Conservation (phyloP, 106 monocot genomes). For the Dendrobium chrysotoxum region DNA sequence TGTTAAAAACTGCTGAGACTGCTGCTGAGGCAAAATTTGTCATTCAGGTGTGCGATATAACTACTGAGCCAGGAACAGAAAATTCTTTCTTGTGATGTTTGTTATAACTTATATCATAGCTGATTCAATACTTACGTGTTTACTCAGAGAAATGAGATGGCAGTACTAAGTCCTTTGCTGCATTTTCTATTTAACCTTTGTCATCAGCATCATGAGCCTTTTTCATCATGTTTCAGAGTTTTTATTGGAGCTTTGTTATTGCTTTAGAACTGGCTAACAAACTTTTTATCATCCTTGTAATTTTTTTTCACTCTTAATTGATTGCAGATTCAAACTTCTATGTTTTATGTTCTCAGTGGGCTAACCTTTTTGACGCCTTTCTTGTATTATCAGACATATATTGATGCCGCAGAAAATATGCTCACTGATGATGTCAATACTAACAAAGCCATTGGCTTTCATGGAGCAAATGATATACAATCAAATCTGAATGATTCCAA, state of each 20-base stretch:
- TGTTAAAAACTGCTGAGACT: conserved; percentile 39
- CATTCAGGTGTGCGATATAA: conserved; percentile 52
- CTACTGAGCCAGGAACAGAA: background rate
- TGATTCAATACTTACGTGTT: too few species aligned
- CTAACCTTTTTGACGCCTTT: background rate
- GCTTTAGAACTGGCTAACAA: background rate
- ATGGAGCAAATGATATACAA: conserved; percentile 66
- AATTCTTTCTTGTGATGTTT: background rate
- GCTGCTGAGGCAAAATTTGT: conserved; percentile 50
- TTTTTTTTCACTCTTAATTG: background rate
- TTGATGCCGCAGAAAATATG: conserved; percentile 85
- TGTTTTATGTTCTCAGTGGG: background rate
- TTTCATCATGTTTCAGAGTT: background rate
- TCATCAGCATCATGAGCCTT: background rate
- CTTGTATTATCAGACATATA: conserved; percentile 36
- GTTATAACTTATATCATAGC: too few species aligned
- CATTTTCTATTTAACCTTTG: background rate
- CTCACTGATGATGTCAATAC: conserved; percentile 73
- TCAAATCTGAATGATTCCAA: conserved; percentile 20
- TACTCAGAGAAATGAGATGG: too few species aligned
- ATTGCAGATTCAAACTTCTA: background rate
- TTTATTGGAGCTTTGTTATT: background rate
- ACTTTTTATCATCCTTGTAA: background rate
- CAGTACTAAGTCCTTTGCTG: too few species aligned
- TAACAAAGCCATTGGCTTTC: conserved; percentile 84